Evolutionary conservation across 176 grass and related monocot species (phyloP), one percentile per base, ranked within the genome.

Genomic region (Zoysia pacifica): DNA sequence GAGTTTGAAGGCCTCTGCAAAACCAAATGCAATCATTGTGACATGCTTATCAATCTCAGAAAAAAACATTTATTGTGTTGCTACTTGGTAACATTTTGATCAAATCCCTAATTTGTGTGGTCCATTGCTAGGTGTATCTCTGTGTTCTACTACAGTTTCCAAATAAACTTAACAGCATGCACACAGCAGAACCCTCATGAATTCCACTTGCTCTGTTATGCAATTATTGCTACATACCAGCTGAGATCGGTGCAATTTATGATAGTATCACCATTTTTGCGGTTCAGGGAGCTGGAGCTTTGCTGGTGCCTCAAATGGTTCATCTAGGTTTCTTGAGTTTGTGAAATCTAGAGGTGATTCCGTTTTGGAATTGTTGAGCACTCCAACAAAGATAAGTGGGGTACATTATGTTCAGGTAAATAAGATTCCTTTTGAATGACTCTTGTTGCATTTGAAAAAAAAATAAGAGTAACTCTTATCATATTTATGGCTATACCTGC

Each of bases 341-440:
- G 66, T 67, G 59, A 85, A 90, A 91, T 77, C 85, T 82, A 85
- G 91, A 72, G 92, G 97, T 66, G 84, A 86, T 54, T 95, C 90
- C 6, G 90, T 96, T 83, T 84, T 99, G 74, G 97, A 99, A 82
- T 87, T 99, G 81, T 70, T 99, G 73, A 99, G 93, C 80, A 91
- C 87, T 47, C 86, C 97, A 6, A 93, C 97, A 89, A 99, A 96
- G 84, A 95, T 99, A 89, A 94, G 90, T 2, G 97, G 97, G 47
- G 93, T 99, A 42, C 97, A 99, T 73, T 96, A 99, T 88, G 86
- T 99, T 90, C 90, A 90, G 93, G 97, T 99, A 89, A 80, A 53
- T 49, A 0, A 46, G 65, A 5, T 20, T 67, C 9, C 28, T 61
- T 78, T 62, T 11, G 40, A 69, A 12, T 73, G 54, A 19, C 44